Percentiles rank a stretch among this genome's conserved stretches.
phyloP scores from a whole-genome alignment of 75 land plant species.

The Larix kaempferi region DNA sequence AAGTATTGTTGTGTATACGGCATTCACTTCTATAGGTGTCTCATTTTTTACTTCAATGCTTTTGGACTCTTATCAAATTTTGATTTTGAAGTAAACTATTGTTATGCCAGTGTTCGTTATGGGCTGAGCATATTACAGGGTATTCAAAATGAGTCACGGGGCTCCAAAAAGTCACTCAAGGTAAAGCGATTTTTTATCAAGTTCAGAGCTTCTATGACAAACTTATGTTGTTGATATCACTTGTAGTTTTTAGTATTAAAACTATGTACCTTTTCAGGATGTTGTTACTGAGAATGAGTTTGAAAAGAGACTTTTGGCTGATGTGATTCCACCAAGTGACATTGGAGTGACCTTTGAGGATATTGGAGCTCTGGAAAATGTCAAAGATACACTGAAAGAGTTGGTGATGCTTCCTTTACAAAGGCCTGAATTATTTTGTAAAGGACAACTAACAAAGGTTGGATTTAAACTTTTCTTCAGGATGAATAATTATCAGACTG shows the following conservation, averaged over 20 bases:
- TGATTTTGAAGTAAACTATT: not conserved
- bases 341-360: slow-evolving; percentile 93
- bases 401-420: slow-evolving; percentile 95
- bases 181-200: slow-evolving; percentile 13
- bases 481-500: not conserved
- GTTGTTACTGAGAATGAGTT: slow-evolving; percentile 85
- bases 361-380: slow-evolving; percentile 89
- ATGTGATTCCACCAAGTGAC: slow-evolving; percentile 86
- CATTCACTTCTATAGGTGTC: too few species aligned
- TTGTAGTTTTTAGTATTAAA: not conserved
- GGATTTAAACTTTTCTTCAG: not conserved
- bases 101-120: slow-evolving; percentile 48
- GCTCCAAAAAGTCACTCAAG: slow-evolving; percentile 71
- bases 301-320: slow-evolving; percentile 76
- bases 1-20: not conserved
- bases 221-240: not conserved
- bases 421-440: slow-evolving; percentile 81
- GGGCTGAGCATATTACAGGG: slow-evolving; percentile 52
- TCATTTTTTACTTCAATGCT: not conserved
- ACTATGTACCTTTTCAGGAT: slow-evolving; percentile 37
- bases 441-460: slow-evolving; percentile 88
- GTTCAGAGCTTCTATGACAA: not conserved
- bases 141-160: slow-evolving; percentile 49
- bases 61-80: not conserved
- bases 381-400: slow-evolving; percentile 87